Evolutionary conservation across 2,329 filamentous ascomycete genomes (phyloP).

Genomic region (Fusarium tupiense): DNA sequence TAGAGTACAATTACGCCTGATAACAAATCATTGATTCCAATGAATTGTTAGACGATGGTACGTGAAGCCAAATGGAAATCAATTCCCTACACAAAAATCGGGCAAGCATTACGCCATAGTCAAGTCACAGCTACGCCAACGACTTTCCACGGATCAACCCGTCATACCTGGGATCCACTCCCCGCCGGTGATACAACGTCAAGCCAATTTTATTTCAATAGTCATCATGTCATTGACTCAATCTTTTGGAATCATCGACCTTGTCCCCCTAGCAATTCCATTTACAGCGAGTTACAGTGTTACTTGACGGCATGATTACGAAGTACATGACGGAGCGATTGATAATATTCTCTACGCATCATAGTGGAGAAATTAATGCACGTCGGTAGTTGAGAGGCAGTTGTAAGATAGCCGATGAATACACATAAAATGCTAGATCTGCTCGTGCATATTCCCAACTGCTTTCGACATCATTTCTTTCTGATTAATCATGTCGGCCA

Average conservation of each 20-base stretch:
- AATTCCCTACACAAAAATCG: neutral
- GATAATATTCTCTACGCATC: constrained; percentile 6
- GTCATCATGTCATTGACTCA: constrained; percentile 25
- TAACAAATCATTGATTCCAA: neutral
- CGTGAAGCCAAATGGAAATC: neutral
- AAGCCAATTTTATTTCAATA: neutral
- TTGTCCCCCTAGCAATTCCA: neutral
- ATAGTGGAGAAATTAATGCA: constrained; percentile 4
- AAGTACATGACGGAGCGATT: constrained; percentile 5
- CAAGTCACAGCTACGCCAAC: constrained; percentile 16
- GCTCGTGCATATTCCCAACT: neutral
- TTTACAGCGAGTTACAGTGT: no score
- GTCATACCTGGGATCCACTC: neutral
- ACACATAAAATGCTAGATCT: neutral
- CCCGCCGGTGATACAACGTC: constrained; percentile 14
- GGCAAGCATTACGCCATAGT: constrained; percentile 25
- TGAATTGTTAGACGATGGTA: neutral
- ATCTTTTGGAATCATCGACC: neutral
- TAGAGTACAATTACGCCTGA: neutral
- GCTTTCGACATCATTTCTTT: neutral
- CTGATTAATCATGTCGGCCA: neutral
- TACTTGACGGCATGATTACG: constrained; percentile 20
- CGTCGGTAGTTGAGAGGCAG: neutral
- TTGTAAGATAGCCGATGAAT: neutral
- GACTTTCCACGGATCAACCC: neutral